A percentile compares a stretch with the other conserved stretches of the same genome.
Conservation (phyloP, 2,329 filamentous ascomycete genomes). For the Fusarium annulatum region DNA sequence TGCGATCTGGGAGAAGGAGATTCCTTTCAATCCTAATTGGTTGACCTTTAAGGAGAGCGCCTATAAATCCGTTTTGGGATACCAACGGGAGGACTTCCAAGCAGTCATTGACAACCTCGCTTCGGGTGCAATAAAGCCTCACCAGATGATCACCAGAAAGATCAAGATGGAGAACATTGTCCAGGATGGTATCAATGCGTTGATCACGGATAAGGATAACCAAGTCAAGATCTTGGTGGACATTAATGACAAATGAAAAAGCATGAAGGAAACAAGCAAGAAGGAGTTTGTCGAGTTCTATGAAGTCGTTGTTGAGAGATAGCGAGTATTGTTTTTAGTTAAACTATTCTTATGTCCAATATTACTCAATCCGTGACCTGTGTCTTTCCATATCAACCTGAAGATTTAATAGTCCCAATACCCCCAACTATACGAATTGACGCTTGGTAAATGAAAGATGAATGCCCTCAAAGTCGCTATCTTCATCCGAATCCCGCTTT, state of each 20-base stretch:
- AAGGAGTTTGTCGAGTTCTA: neutral
- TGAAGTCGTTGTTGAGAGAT: neutral
- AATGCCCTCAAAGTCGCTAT: neutral
- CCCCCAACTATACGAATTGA: neutral
- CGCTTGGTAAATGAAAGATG: neutral
- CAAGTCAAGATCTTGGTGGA: conserved; percentile 73
- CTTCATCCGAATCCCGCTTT: neutral
- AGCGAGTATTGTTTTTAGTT: neutral
- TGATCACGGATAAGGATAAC: conserved; percentile 69
- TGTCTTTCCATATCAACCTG: neutral
- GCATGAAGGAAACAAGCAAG: too few relatives aligned
- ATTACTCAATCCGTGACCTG: neutral
- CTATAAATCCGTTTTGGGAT: conserved; percentile 43
- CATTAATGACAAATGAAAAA: conserved; percentile 32
- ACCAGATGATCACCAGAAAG: conserved; percentile 69
- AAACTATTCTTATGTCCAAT: neutral
- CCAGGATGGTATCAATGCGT: conserved; percentile 65
- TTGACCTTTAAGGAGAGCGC: conserved; percentile 43
- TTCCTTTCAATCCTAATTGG: conserved; percentile 45
- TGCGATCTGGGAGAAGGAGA: conserved; percentile 68
- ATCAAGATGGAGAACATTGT: conserved; percentile 67
- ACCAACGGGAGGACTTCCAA: conserved; percentile 58
- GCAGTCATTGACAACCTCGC: conserved; percentile 62
- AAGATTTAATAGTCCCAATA: neutral
- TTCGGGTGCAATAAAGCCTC: conserved; percentile 52